Percentiles rank a stretch among this genome's conserved stretches.
Conservation (phyloP, 2,329 filamentous ascomycete species). For the Xylariaceae sp. region DNA sequence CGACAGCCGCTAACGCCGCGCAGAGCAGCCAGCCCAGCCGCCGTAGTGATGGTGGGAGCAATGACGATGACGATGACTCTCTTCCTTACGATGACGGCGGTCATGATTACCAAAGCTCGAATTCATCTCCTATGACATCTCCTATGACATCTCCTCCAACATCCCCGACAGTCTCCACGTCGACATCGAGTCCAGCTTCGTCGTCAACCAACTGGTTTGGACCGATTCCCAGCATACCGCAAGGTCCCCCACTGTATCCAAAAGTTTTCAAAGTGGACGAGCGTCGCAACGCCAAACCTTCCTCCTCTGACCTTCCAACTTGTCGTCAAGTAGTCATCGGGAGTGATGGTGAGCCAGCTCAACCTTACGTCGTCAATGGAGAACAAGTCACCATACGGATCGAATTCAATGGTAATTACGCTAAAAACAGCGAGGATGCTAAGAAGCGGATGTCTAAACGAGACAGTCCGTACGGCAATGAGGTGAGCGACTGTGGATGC, state of each 20-base stretch:
- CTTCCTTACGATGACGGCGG: not conserved
- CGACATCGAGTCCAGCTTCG: constrained; percentile 9
- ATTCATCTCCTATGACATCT: constrained; percentile 6
- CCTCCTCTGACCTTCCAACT: constrained; percentile 29
- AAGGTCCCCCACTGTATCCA: constrained; percentile 40
- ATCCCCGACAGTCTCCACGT: constrained; percentile 9
- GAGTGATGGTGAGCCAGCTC: constrained; percentile 34
- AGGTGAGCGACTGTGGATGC: constrained; percentile 51
- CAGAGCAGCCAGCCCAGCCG: too few species aligned
- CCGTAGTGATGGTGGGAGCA: not conserved
- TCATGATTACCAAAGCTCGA: not conserved
- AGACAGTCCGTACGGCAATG: constrained; percentile 19
- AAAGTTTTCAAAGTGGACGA: constrained; percentile 53
- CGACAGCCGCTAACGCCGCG: not conserved
- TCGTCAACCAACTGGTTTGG: constrained; percentile 11
- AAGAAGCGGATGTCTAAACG: constrained; percentile 6
- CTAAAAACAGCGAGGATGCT: constrained; percentile 2
- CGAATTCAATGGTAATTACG: constrained; percentile 8
- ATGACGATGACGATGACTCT: not conserved
- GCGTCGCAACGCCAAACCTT: constrained; percentile 39
- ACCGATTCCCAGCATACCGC: constrained; percentile 12
- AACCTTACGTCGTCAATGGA: constrained; percentile 34
- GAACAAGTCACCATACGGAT: constrained; percentile 42
- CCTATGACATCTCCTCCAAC: constrained; percentile 5
- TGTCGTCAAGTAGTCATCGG: constrained; percentile 49